Base-by-base conservation (phyloP, 345 rosid genomes). In the Ceriops decandra region DNA sequence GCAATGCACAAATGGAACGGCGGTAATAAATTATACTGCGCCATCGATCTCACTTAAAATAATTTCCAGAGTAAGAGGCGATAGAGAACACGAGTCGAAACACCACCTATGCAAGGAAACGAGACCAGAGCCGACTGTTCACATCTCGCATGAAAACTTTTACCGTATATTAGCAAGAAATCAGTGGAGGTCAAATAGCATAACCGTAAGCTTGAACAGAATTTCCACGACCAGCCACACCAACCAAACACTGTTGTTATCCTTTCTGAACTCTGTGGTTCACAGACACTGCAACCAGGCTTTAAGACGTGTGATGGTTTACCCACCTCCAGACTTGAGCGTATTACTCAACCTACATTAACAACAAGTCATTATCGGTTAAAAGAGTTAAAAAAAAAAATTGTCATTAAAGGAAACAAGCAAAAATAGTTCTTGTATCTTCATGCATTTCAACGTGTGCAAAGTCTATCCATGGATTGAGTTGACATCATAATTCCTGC, bases 301-400 rank as follows among this genome's bases (percentile, higher is more conserved):
- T 27, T 57, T 15, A 24, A 47, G 31, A 57, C 42, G 35, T 24
- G n/a, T 4, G 20, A 46, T 16, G 16, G 13, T 32, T 60, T 69
- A 69, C 16, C 60, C 58, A 62, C 79, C 73, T 57, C 75, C 68
- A 19, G 84, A 79, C 73, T 83, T 80, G 68, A 87, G 83, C 4
- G 85, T 82, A 63, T 87, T 83, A 70, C 92, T 85, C 83, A 85
- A 78, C 92, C 89, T 87, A 63, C 80, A 80, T 27, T 5, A 54
- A 51, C 19, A 53, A 30, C 19, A 53, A 30, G 2, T 30, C 1
- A 24, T 21, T 17, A 5, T 30, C 4, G 1, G 54, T 66, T 27
- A 52, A 60, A 7, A 51, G 46, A 2, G 22, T 5, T 21, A 9
- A n/a, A 1, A 19, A 13, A 16, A 46, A 26, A 28, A 28, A 0